These are phyloP conservation scores for Phytopythium boreale DNA, from an alignment of 352 stramenopile species.

Conservation along the genomic window DNA sequence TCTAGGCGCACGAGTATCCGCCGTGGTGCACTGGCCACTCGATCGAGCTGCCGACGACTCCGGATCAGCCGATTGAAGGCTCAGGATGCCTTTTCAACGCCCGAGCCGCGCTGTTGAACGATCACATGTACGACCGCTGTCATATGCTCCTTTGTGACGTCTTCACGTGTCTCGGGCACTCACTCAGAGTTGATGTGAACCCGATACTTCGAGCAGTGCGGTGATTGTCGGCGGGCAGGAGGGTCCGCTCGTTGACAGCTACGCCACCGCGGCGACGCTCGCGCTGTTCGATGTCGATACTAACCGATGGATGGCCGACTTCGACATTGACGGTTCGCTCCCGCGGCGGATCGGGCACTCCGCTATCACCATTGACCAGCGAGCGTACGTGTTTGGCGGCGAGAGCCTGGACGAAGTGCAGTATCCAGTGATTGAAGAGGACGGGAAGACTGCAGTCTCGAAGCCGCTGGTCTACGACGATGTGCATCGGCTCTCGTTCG, in stretches of 20 bases:
- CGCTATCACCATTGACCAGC: constrained; percentile 31
- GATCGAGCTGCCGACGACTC: background rate
- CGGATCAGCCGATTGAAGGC: background rate
- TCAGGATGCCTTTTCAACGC: constrained; percentile 8
- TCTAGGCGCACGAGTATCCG: constrained; percentile 38
- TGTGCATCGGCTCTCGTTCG: constrained; percentile 39
- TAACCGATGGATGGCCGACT: constrained; percentile 47
- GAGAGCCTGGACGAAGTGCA: constrained; percentile 16
- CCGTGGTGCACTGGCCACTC: constrained; percentile 23
- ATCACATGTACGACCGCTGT: constrained; percentile 31
- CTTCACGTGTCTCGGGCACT: background rate
- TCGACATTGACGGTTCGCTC: constrained; percentile 55
- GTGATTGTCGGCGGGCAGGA: constrained; percentile 60
- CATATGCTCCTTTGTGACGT: background rate
- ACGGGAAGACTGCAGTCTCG: background rate
- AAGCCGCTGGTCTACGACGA: constrained; percentile 23
- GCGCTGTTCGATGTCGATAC: constrained; percentile 59
- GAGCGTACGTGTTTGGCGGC: constrained; percentile 57
- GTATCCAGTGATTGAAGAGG: background rate
- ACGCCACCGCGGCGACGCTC: constrained; percentile 26
- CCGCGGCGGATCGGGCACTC: constrained; percentile 52
- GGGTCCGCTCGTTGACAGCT: constrained; percentile 18
- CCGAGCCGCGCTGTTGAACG: constrained; percentile 30
- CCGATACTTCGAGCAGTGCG: constrained; percentile 22
- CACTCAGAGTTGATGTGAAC: background rate